phyloP scores from a whole-genome alignment of 495 filamentous ascomycete species.

The Hypoxylon perforatum region DNA sequence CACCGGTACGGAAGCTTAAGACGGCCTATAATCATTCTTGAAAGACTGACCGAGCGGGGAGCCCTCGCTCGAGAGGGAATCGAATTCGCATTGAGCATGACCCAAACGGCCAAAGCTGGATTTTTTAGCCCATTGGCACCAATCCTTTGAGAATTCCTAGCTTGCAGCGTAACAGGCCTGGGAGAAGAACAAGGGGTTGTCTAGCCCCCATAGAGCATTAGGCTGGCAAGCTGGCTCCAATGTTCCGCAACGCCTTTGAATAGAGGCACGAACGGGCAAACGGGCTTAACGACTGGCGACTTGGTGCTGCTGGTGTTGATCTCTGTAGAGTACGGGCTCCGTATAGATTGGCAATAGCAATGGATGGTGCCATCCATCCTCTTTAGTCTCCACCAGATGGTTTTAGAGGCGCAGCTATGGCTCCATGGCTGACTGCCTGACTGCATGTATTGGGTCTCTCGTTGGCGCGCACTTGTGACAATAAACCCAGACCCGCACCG shows the following conservation, averaged over 20 bases:
- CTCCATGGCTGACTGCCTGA: slow-evolving; percentile 38
- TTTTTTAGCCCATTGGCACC: slow-evolving; percentile 15
- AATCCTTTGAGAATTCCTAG: slow-evolving; percentile 20
- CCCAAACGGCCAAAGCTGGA: neutral
- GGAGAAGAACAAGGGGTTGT: slow-evolving; percentile 7
- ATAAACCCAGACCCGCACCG: slow-evolving; percentile 33
- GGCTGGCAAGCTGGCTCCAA: too few relatives aligned
- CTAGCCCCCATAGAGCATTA: slow-evolving; percentile 11
- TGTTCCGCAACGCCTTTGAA: slow-evolving; percentile 6
- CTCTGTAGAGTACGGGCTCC: slow-evolving; percentile 1
- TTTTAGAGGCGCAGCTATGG: slow-evolving; percentile 30
- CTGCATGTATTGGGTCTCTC: slow-evolving; percentile 27
- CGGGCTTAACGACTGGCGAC: slow-evolving; percentile 13
- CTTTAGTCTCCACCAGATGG: slow-evolving; percentile 7
- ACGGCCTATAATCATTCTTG: slow-evolving; percentile 1
- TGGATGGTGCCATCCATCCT: slow-evolving; percentile 41
- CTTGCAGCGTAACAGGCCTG: slow-evolving; percentile 5
- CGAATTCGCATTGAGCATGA: slow-evolving; percentile 4
- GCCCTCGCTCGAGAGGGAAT: neutral
- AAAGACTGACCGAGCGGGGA: slow-evolving; percentile 12
- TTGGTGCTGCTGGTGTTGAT: slow-evolving; percentile 24
- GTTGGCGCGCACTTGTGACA: slow-evolving; percentile 39
- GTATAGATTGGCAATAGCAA: slow-evolving; percentile 11
- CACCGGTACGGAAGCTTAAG: too few relatives aligned
- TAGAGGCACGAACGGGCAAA: slow-evolving; percentile 1